Percentiles rank a stretch among this genome's conserved stretches.
Conservation (phyloP, 1,139 yeast species). For the Nadsonia starkeyi-henricii region DNA sequence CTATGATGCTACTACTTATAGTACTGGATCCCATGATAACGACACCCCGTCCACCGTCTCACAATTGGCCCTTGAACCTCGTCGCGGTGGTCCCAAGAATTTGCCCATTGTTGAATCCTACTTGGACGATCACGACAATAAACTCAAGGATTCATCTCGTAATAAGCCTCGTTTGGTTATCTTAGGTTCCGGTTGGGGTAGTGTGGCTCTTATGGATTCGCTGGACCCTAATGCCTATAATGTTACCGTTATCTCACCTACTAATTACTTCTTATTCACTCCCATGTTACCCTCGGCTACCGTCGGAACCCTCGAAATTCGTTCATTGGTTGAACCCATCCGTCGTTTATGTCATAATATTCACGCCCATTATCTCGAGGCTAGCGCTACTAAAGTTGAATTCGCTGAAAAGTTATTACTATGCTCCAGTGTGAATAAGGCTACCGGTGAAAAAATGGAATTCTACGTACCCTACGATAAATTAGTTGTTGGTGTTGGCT, state of each 20-base stretch:
- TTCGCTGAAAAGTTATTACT: constrained; percentile 40
- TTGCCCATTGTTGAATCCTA: constrained; percentile 40
- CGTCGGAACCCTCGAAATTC: constrained; percentile 39
- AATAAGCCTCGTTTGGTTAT: constrained; percentile 41
- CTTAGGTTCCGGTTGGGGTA: constrained; percentile 52
- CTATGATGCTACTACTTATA: constrained; percentile 48
- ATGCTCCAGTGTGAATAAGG: constrained; percentile 30
- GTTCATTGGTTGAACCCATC: constrained; percentile 45
- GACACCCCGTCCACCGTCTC: constrained; percentile 28
- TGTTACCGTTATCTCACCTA: constrained; percentile 47
- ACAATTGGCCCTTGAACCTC: constrained; percentile 36
- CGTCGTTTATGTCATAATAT: constrained; percentile 34
- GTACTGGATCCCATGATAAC: constrained; percentile 17
- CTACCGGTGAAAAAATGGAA: constrained; percentile 24
- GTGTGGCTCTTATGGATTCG: constrained; percentile 25
- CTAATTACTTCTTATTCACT: constrained; percentile 45
- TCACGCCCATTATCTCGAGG: constrained; percentile 44
- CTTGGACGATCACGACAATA: constrained; percentile 39
- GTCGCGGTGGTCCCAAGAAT: constrained; percentile 53
- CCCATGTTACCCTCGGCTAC: constrained; percentile 49
- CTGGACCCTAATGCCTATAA: constrained; percentile 37
- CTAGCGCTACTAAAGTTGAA: constrained; percentile 38
- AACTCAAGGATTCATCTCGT: constrained; percentile 26
- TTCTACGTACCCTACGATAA: constrained; percentile 54
- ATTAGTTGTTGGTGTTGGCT: constrained; percentile 50